Base-by-base conservation (phyloP, 768 basidiomycete genomes). In the Termitomyces sp. region DNA sequence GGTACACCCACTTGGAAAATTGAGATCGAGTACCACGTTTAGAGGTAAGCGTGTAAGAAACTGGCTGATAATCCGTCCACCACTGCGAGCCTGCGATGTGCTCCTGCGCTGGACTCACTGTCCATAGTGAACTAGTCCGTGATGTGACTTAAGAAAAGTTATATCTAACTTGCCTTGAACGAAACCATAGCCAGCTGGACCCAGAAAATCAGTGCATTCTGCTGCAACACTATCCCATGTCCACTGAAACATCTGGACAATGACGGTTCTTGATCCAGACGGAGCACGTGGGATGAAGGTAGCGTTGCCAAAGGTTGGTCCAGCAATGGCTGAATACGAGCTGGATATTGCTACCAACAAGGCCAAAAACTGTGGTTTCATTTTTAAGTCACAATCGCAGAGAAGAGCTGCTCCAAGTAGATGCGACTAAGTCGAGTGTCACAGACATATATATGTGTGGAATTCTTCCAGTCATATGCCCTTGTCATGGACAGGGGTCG, bases 1-100 rank as follows among this genome's bases (percentile, higher is more conserved):
- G 40, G 6, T n/a, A 35, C 63, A 38, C 63, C 35, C 48, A 75
- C 74, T 61, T 74, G 58, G 73, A 68, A 67, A 76, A 87, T 60
- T 87, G 83, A 3, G 68, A 59, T 14, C 84, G 77, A 62, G 82
- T 75, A 5, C 87, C 88, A 0, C 85, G 83, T 68, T 88, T 89
- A 0, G 85, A 87, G 1, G 78, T 84, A 50, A 88, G 67, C 10
- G 56, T 86, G 66, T 88, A 87, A 1, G 86, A 87, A 0, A 87
- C 85, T 4, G 83, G 82, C 71, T 80, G 87, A 64, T 89, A 88
- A 66, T 88, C 87, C 0, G 87, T 88, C 87, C 87, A 89, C 87
- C 87, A 89, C 64, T 87, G 78, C 2, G 72, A 12, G 4, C 86
- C 87, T 14, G 71, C 63, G 46, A 87, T 70, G 63, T 87, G 85